These are phyloP conservation scores for Centella asiatica DNA, from an alignment of 129 eudicot genomes.

Conservation along the genomic window DNA sequence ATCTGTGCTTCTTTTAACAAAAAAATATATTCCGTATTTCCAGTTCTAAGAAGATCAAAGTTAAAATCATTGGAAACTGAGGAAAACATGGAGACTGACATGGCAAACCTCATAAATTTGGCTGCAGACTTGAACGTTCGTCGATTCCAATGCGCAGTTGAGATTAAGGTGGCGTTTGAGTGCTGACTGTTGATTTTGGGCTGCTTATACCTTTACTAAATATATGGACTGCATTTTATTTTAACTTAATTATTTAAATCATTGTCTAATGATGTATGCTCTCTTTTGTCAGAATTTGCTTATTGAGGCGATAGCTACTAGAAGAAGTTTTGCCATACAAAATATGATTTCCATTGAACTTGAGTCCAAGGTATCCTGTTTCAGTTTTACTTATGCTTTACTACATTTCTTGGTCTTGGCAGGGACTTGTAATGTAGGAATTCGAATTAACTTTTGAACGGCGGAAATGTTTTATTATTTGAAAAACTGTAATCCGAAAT, in stretches of 20 bases:
- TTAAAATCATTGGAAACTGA: constrained; percentile 52
- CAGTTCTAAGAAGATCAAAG: constrained; percentile 56
- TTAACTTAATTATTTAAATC: not conserved
- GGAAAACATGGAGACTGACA: constrained; percentile 43
- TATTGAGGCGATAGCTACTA: constrained; percentile 52
- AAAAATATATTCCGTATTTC: constrained; percentile 8
- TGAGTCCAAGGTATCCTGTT: constrained; percentile 56
- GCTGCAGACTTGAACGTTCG: constrained; percentile 50
- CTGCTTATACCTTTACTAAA: not conserved
- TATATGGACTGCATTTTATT: not conserved
- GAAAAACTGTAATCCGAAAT: too few relatives aligned
- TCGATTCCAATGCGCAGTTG: constrained; percentile 51
- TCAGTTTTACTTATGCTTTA: not conserved
- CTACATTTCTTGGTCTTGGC: not conserved
- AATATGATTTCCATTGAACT: constrained; percentile 56
- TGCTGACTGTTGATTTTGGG: constrained; percentile 5
- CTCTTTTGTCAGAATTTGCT: constrained; percentile 50
- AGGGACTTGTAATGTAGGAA: too few relatives aligned
- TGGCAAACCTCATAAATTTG: constrained; percentile 43
- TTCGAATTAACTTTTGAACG: too few relatives aligned
- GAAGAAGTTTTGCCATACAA: constrained; percentile 61
- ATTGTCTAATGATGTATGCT: not conserved
- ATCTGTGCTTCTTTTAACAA: constrained; percentile 3
- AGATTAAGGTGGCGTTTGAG: constrained; percentile 51
- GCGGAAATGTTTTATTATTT: too few relatives aligned